Conservation (phyloP, 2,329 filamentous ascomycete genomes). For the Ceratocystis alfenasii region DNA sequence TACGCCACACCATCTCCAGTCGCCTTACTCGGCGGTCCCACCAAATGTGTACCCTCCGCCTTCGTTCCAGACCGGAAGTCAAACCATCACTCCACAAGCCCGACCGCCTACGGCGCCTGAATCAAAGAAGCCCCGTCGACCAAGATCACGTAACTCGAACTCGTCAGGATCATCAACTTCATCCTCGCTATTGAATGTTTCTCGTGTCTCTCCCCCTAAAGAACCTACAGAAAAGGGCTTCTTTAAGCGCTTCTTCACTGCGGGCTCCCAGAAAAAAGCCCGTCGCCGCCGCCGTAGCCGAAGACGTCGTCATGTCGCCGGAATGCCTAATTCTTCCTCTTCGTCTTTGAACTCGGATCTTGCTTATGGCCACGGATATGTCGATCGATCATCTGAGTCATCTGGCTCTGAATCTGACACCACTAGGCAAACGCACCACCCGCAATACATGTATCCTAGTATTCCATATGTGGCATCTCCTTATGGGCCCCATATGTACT, state of each 20-base stretch:
- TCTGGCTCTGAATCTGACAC: slow-evolving; percentile 20
- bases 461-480: slow-evolving; percentile 4
- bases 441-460: slow-evolving; percentile 19
- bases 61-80: slow-evolving; percentile 14
- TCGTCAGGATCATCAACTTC: slow-evolving; percentile 41
- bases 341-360: slow-evolving; percentile 57
- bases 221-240: slow-evolving; percentile 38
- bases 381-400: slow-evolving; percentile 30
- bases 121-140: slow-evolving; percentile 6
- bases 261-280: slow-evolving; percentile 39
- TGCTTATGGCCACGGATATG: slow-evolving; percentile 52
- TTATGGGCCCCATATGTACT: slow-evolving; percentile 4
- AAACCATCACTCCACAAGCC: background rate
- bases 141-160: slow-evolving; percentile 24
- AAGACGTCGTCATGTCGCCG: slow-evolving; percentile 41
- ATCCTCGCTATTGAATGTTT: slow-evolving; percentile 55
- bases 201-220: slow-evolving; percentile 38
- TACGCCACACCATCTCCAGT: slow-evolving; percentile 18
- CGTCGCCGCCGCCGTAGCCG: slow-evolving; percentile 29
- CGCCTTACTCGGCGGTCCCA: slow-evolving; percentile 15
- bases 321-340: slow-evolving; percentile 51
- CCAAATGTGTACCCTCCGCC: slow-evolving; percentile 11
- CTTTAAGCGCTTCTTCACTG: slow-evolving; percentile 51
- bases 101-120: slow-evolving; percentile 1
- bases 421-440: slow-evolving; percentile 2